These are phyloP conservation scores for Fusarium sambucinum DNA, from an alignment of 2,329 filamentous ascomycete genomes.

Conservation along the genomic window DNA sequence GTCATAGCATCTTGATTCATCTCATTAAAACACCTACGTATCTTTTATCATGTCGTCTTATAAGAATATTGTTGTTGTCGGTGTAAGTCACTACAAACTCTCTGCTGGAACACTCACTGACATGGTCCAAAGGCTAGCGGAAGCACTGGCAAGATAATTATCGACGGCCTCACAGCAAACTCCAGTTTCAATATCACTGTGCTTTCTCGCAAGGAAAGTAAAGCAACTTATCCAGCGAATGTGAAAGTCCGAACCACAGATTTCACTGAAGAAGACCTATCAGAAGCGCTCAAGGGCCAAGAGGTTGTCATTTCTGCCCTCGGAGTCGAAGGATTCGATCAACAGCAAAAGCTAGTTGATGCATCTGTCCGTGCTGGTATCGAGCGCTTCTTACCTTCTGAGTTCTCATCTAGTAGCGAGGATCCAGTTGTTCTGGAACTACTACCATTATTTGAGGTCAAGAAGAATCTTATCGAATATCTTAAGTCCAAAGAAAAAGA, in stretches of 20 bases:
- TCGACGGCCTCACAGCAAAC: neutral
- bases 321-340: neutral
- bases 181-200: neutral
- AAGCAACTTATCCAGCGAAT: neutral
- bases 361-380: neutral
- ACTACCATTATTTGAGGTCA: neutral
- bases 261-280: neutral
- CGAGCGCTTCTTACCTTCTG: neutral
- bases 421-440: neutral
- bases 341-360: constrained; percentile 3
- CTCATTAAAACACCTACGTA: neutral
- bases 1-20: fast-evolving
- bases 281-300: neutral
- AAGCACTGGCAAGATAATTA: constrained; percentile 7
- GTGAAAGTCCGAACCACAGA: neutral
- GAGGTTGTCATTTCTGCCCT: constrained; percentile 2
- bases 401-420: constrained; percentile 5
- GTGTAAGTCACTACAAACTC: neutral
- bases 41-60: neutral
- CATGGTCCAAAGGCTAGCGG: neutral
- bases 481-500: constrained; percentile 6
- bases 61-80: neutral
- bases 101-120: fast-evolving
- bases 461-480: constrained; percentile 5
- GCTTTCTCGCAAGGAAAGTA: constrained; percentile 1